Evolutionary conservation across 2,329 filamentous ascomycete genomes (phyloP), one percentile per base, ranked within the genome.

Genomic region (Teratosphaeria viscida): DNA sequence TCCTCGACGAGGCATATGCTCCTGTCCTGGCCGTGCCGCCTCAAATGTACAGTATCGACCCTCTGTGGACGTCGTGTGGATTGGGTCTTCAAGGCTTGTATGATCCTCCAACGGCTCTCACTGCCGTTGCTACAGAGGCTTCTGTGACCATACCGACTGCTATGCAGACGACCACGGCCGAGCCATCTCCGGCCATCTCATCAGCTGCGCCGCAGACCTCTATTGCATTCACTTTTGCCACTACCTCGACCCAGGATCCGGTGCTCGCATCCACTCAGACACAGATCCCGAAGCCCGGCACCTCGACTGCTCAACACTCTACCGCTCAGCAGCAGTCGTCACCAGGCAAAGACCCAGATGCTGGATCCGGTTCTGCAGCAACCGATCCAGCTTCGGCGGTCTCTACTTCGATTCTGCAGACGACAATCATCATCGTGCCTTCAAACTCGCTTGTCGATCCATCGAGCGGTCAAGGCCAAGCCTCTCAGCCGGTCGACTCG

Each of bases 61-160:
- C 63, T 10, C 57, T 59, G 12, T 65, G 64, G 64, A 29, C 49
- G 29, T 54, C 35, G 8, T 65, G 64, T 27, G 64, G 35, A 8
- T 56, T 65, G n/a, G 55, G 62, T 27, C 60, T 59, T 54, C 47
- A 58, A 10, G 64, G 64, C 19, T 32, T 63, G 11, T 62, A 61
- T 39, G 63, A 65, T 55, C 63, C 63, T 12, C 63, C 63, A 11
- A 59, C 55, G 6, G 62, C 60, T 23, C 53, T 64, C 19, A 57
- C 55, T 7, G 55, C 55, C 8, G 52, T 54, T 32, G 52, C 52
- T 26, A 54, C 52, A 4, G 52, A 54, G 52, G 52, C 12, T 32
- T n/a, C 26, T 7, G 52, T 54, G 16, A 49, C 43, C 43, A 11
- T 19, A 49, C 43, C 43, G 16, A 49, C 43, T 49, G 16, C 43